Evolutionary conservation across 306 rosid genomes (phyloP), one percentile per base, ranked within the genome.

Genomic region (Cucurbita ficifolia): DNA sequence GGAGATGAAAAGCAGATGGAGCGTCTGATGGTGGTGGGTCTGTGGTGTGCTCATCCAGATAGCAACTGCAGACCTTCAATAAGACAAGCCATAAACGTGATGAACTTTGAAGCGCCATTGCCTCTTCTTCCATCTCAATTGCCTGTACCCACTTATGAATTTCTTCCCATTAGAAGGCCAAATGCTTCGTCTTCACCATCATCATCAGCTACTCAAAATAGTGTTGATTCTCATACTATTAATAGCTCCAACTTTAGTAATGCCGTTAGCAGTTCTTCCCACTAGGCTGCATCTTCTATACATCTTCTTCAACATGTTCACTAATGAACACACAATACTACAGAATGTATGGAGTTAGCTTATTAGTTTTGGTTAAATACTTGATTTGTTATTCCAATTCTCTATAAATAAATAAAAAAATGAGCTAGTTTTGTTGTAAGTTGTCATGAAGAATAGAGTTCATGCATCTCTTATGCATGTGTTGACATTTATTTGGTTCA

Each of bases 11-110:
- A 62, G 36, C 57, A 83, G 42, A 80, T 80, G 76, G 36, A 70
- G 33, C 48, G 80, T 22, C 38, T 83, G 40, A 62, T 83, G 60
- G 19, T 52, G n/a, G 77, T 80, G 12, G 79, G 87, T 8, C 46
- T 83, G 9, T 80, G 84, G 87, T 80, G 84, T 72, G 84, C 76
- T 71, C 76, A 78, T 50, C 79, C 81, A 8, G 82, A 83, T 60
- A 22, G 12, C 21, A 29, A 10, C 4, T 10, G 9, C 5, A 83
- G 87, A 61, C 82, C 87, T 10, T 71, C 79, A 6, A 80, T 77
- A 3, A 83, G 75, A 50, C 84, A 83, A 73, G 82, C 76, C 8
- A 68, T 75, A 55, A 68, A 62, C 1, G 80, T 77, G 13, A 78
- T 83, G 3, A 73, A 77, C 76, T 79, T 65, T 9, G 75, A 79